Evolutionary conservation across 768 basidiomycete genomes (phyloP).

Genomic region (Lentinula sp.): DNA sequence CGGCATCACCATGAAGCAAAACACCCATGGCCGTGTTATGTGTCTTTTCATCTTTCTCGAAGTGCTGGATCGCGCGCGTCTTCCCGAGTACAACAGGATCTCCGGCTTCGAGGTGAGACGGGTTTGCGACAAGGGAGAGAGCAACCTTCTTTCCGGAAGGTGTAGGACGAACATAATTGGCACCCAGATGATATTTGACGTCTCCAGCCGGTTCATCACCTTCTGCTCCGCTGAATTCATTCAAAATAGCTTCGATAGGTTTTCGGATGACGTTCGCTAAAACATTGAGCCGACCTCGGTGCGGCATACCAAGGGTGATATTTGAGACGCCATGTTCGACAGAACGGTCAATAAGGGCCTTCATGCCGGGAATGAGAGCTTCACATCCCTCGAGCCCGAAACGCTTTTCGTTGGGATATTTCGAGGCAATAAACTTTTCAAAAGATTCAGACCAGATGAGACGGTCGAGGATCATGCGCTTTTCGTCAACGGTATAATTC

Average conservation of each 20-base stretch:
- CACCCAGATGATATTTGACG: conserved; percentile 98
- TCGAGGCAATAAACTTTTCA: conserved; percentile 97
- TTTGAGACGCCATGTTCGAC: conserved; percentile 95
- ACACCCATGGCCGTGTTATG: conserved; percentile 92
- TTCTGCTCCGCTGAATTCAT: conserved; percentile 84
- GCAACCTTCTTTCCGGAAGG: conserved; percentile 98
- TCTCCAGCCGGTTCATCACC: conserved; percentile 85
- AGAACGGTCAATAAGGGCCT: conserved; percentile 96
- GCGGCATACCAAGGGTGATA: conserved; percentile 98
- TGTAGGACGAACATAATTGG: conserved; percentile 97
- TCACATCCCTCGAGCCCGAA: conserved; percentile 99
- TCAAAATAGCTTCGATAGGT: conserved; percentile 95
- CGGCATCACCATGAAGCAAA: conserved; percentile 94
- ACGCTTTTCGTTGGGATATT: conserved; percentile 99
- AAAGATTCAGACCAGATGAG: conserved; percentile 99
- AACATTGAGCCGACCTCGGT: conserved; percentile 97
- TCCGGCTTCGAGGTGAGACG: conserved; percentile 95
- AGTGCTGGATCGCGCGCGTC: conserved; percentile 94
- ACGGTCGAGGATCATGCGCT: conserved; percentile 97
- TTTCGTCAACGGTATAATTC: conserved; percentile 98
- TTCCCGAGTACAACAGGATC: conserved; percentile 99
- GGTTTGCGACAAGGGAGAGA: conserved; percentile 96
- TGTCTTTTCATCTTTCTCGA: conserved; percentile 77
- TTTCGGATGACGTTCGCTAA: conserved; percentile 98
- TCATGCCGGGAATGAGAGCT: conserved; percentile 97